Conservation (phyloP, 2,329 filamentous ascomycete species). For the Botrytis byssoidea region DNA sequence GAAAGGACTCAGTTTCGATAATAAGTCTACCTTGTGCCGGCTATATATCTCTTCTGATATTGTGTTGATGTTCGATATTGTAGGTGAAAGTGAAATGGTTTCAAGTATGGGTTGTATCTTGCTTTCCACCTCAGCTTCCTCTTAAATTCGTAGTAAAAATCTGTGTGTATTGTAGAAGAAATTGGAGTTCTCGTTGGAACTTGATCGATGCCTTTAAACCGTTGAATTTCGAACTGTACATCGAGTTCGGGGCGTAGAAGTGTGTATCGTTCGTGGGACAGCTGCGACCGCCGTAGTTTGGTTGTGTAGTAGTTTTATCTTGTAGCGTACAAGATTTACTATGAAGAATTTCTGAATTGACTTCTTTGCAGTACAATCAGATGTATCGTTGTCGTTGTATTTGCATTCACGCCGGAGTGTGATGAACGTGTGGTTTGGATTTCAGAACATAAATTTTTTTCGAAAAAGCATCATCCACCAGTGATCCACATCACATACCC, state of each 20-base stretch:
- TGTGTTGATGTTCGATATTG: background rate
- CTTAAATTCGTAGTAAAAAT: conserved; percentile 15
- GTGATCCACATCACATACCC: too few species aligned
- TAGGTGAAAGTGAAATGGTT: background rate
- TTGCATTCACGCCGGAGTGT: background rate
- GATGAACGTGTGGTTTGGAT: background rate
- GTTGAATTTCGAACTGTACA: conserved; percentile 26
- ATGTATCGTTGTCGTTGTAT: background rate
- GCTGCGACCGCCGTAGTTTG: background rate
- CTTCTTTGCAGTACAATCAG: background rate
- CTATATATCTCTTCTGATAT: background rate
- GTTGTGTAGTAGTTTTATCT: background rate
- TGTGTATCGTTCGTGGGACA: background rate
- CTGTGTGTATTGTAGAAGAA: conserved; percentile 35
- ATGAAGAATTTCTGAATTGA: background rate
- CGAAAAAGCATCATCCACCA: background rate
- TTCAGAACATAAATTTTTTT: conserved; percentile 1
- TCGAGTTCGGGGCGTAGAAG: conserved; percentile 22
- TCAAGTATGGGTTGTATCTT: background rate
- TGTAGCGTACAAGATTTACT: background rate
- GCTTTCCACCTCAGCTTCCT: conserved; percentile 22
- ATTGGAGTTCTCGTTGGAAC: conserved; percentile 31
- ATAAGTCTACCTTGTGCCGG: background rate
- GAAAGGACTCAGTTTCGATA: background rate
- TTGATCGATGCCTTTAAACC: conserved; percentile 27